phyloP scores from a whole-genome alignment of 257 asterid genomes.

The Rubia yunnanensis region DNA sequence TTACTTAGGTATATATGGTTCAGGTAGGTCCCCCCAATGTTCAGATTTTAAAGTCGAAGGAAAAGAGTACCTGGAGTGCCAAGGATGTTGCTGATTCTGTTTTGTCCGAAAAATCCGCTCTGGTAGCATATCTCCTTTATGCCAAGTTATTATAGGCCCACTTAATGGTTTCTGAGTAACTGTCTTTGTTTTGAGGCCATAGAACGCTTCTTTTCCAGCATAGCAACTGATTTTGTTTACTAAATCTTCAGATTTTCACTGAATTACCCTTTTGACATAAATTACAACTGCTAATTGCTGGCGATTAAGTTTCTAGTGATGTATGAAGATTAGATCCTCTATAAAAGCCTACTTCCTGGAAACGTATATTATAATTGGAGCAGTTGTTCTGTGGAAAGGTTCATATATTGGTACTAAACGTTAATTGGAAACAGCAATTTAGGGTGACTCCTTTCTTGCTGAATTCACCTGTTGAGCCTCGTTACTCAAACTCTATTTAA shows the following conservation, averaged over 20 bases:
- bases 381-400: background rate
- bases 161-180: background rate
- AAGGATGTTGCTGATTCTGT: constrained; percentile 89
- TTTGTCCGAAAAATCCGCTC: constrained; percentile 85
- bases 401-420: background rate
- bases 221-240: background rate
- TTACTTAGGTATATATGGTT: constrained; percentile 22
- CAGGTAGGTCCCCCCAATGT: constrained; percentile 96
- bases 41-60: constrained; percentile 65
- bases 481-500: constrained; percentile 13
- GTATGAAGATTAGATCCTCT: background rate
- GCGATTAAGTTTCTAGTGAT: background rate
- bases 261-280: background rate
- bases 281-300: background rate
- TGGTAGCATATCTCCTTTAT: constrained; percentile 41
- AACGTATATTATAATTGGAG: background rate
- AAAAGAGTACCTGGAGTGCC: constrained; percentile 74
- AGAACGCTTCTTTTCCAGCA: background rate
- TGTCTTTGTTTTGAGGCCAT: background rate
- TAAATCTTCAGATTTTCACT: background rate
- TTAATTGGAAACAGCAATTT: background rate
- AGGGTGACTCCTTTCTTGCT: background rate
- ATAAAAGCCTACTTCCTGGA: background rate
- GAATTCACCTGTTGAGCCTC: background rate
- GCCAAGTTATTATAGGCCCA: background rate